Base-by-base conservation (phyloP, 192 early-diverging fungal species). In the Backusella luteola region DNA sequence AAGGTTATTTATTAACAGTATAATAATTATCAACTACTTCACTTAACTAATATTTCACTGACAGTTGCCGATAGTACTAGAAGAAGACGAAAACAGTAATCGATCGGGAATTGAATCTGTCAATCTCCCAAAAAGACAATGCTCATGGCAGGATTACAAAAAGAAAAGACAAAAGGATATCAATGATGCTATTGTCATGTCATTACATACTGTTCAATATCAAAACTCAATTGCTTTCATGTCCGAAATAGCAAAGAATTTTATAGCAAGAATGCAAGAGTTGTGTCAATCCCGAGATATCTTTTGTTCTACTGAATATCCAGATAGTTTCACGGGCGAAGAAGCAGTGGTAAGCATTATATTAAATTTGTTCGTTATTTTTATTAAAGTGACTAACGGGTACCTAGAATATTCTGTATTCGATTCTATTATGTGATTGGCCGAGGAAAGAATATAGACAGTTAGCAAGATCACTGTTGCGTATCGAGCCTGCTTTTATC, bases 251-350 rank as follows among this genome's bases (percentile, higher is more conserved):
- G 56, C 29, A 14, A 44, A 68, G 1, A 14, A 1, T 0, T 78
- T 78, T 68, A 73, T 78, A 14, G 34, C 66, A 66, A 41, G 17
- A 4, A 42, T 79, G 15, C 21, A 74, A 1, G 53, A 19, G 1
- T 34, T 75, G 9, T 49, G 34, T 46, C 26, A 68, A 23, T 49
- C 63, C 2, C 59, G 82, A 21, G 66, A 75, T n/a, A 46, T 80
- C 0, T 79, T 80, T 56, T 83, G 78, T 46, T 34, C 75, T 4
- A 73, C 67, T 6, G 78, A 77, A 46, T 83, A 83, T 67, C 78
- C 82, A 19, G n/a, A 67, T 7, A 83, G 82, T 75, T 83, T 83
- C 44, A 77, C 75, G 7, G 82, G 82, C 34, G 66, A 74, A 52
- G 82, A 83, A 69, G 82, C 82, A 52, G 66, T 83, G 71, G 82